These are phyloP conservation scores for Teratosphaeria epicoccoides DNA, from an alignment of 2,329 filamentous ascomycete genomes.

Conservation along the genomic window DNA sequence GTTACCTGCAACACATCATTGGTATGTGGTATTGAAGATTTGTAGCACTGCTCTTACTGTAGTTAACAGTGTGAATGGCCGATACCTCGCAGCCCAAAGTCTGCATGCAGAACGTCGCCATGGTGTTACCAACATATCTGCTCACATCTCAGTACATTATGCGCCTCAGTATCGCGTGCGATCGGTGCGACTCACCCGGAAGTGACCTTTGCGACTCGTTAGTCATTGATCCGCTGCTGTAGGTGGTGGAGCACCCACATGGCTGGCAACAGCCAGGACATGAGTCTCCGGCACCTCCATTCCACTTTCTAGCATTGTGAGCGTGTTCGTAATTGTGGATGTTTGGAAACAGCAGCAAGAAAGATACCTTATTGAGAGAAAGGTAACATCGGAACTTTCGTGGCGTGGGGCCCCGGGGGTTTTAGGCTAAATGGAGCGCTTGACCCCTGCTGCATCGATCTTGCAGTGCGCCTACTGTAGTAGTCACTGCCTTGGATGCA, in stretches of 20 bases:
- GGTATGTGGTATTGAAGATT: background rate
- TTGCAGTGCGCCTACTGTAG: background rate
- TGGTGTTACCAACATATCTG: conserved; percentile 96
- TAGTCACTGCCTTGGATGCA: background rate
- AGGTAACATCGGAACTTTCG: background rate
- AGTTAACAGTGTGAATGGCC: conserved; percentile 91
- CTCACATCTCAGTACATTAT: conserved; percentile 1
- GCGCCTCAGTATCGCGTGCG: background rate
- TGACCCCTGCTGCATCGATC: background rate
- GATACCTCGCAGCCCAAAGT: conserved; percentile 87
- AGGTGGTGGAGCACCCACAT: conserved; percentile 55
- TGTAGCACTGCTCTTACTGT: conserved; percentile 50
- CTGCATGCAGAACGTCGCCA: conserved; percentile 91
- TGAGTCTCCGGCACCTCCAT: conserved; percentile 47
- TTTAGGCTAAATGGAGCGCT: background rate
- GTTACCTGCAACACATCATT: conserved; percentile 53
- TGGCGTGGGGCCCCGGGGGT: background rate
- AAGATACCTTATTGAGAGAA: background rate
- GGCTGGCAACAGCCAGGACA: conserved; percentile 83
- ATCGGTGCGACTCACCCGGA: conserved; percentile 51
- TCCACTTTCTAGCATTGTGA: conserved; percentile 11
- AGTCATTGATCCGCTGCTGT: conserved; percentile 10
- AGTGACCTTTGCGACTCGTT: conserved; percentile 46
- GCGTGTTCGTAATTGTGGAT: background rate
- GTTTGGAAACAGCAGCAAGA: background rate